phyloP scores from a whole-genome alignment of 2,329 filamentous ascomycete genomes.

The Dryadomyces sulphureus region DNA sequence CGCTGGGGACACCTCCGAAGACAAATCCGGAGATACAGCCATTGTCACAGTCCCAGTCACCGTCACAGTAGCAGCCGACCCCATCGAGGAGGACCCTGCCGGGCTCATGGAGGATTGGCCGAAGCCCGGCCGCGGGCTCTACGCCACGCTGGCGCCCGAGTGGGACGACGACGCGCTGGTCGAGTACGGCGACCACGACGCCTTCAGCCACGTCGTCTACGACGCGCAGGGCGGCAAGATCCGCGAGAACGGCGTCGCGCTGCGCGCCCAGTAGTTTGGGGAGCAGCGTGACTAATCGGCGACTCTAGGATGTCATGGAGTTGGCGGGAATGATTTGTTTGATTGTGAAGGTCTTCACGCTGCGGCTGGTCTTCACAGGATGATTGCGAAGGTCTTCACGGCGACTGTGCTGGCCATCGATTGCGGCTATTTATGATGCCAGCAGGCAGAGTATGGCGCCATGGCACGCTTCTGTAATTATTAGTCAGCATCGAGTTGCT shows the following conservation, averaged over 20 bases:
- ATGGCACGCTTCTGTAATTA: too few species aligned
- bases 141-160: conserved; percentile 16
- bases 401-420: too few species aligned
- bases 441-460: too few species aligned
- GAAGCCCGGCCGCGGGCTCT: conserved; percentile 10
- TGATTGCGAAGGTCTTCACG: too few species aligned
- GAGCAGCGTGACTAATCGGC: too few species aligned
- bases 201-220: conserved; percentile 21
- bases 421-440: too few species aligned
- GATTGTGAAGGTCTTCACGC: too few species aligned
- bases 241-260: not conserved
- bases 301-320: too few species aligned
- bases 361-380: too few species aligned
- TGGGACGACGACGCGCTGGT: conserved; percentile 16
- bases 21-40: too few species aligned
- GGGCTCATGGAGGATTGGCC: conserved; percentile 10
- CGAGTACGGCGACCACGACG: conserved; percentile 18
- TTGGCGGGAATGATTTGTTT: too few species aligned
- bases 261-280: not conserved
- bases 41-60: not conserved
- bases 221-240: conserved; percentile 7
- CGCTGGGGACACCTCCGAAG: not conserved
- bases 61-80: conserved; percentile 14
- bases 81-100: conserved; percentile 11
- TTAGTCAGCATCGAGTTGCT: not conserved